Conservation (phyloP, 768 basidiomycete genomes). For the Lactarius deliciosus region DNA sequence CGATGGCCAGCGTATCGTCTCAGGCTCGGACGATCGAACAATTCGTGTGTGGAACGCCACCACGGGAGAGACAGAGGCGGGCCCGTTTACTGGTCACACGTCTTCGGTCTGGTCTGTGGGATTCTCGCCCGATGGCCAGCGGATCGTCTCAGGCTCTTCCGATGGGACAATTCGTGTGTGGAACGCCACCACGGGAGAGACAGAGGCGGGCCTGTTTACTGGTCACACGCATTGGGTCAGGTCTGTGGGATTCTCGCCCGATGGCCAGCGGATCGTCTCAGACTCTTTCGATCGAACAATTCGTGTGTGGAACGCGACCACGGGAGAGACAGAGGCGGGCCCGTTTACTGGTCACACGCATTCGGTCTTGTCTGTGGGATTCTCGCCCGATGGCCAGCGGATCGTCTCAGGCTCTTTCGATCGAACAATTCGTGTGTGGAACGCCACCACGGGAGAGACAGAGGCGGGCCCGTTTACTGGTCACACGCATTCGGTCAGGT, state of each 20-base stretch:
- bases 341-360: not conserved
- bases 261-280: slow-evolving; percentile 31
- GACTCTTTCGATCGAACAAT: slow-evolving; percentile 2
- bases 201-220: slow-evolving; percentile 1
- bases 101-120: not conserved
- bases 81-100: slow-evolving; percentile 4
- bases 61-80: not conserved
- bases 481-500: too few relatives aligned
- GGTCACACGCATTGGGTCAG: too few relatives aligned
- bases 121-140: slow-evolving; percentile 20
- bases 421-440: slow-evolving; percentile 12
- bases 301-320: slow-evolving; percentile 4
- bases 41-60: not conserved
- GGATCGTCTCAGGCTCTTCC: slow-evolving; percentile 26
- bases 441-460: not conserved
- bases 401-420: slow-evolving; percentile 11
- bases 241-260: not conserved
- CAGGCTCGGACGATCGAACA: too few relatives aligned
- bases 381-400: slow-evolving; percentile 9
- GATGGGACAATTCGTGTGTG: slow-evolving; percentile 9
- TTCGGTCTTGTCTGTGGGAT: slow-evolving; percentile 4
- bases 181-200: not conserved
- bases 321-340: not conserved
- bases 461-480: too few relatives aligned
- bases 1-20: too few relatives aligned